Evolutionary conservation across 495 filamentous ascomycete genomes (phyloP), one percentile per base, ranked within the genome.

Genomic region (Friedmanniomyces simplex): DNA sequence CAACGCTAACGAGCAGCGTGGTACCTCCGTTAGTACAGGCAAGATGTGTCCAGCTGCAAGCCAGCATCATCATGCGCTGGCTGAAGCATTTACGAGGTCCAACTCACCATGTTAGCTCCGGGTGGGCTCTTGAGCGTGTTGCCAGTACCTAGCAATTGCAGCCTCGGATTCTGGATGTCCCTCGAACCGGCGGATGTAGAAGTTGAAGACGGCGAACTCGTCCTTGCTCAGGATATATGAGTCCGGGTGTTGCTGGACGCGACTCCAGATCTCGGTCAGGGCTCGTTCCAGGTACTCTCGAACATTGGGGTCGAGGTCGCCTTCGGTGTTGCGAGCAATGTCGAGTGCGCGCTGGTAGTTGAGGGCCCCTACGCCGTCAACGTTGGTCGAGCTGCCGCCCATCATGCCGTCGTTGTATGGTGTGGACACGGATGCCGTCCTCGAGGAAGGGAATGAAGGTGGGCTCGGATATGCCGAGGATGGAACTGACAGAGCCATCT

Each of bases 141-240:
- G 43, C 81, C 81, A 84, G 62, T 75, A 82, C 10, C 76, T 68
- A 24, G 63, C 66, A 52, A 71, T 71, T 1, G 79, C 81, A 0
- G 54, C 57, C 37, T 58, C 54, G 26, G 75, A 74, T n/a, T 79
- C 57, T 5, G 68, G 67, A 20, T 36, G 48, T 25, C 74, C 76
- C 12, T 70, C 63, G 60, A 82, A 88, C 1, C 80, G 77, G 21
- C 70, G 61, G 43, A 83, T 80, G 67, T 82, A 88, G 65, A 82
- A 90, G 68, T 82, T 91, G 77, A 90, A 89, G 26, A 93, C 73
- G 16, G 85, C 78, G 60, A 89, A 89, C 66, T 93, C 86, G 62
- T 86, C 78, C 52, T 75, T 72, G 11, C 69, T 79, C 69, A 91
- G 79, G 16, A 89, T 64, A 68, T 88, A 90, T 8, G 67, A 67